phyloP scores from a whole-genome alignment of 1,139 yeast genomes.

The Suhomyces ambrosiae region DNA sequence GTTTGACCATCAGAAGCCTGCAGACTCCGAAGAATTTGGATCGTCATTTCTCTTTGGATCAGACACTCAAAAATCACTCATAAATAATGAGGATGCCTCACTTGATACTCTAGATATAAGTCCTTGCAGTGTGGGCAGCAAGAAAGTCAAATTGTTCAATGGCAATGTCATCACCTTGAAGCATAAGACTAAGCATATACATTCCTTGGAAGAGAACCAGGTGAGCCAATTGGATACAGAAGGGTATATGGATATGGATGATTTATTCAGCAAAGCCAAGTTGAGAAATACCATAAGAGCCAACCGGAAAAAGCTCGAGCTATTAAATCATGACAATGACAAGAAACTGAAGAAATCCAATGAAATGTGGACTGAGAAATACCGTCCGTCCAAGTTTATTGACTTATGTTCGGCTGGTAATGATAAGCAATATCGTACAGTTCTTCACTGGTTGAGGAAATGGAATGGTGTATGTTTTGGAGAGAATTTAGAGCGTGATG shows the following conservation, averaged over 20 bases:
- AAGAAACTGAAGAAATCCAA: slow-evolving; percentile 2
- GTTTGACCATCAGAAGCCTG: slow-evolving; percentile 9
- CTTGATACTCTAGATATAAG: slow-evolving; percentile 1
- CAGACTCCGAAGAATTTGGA: neutral
- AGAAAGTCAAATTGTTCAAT: slow-evolving; percentile 28
- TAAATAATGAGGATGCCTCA: neutral
- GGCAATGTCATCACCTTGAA: slow-evolving; percentile 27
- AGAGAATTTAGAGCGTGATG: slow-evolving; percentile 29
- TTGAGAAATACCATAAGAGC: slow-evolving; percentile 27
- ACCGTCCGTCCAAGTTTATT: slow-evolving; percentile 72
- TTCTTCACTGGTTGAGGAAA: slow-evolving; percentile 76
- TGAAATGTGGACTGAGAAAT: slow-evolving; percentile 75
- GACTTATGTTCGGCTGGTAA: slow-evolving; percentile 72
- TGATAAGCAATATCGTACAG: slow-evolving; percentile 70
- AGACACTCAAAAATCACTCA: neutral
- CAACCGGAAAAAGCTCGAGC: slow-evolving; percentile 17
- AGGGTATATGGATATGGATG: slow-evolving; percentile 33
- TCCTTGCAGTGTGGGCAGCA: slow-evolving; percentile 10
- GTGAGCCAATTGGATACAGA: too few relatives aligned
- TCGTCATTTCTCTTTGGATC: slow-evolving; percentile 10
- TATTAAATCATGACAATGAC: neutral
- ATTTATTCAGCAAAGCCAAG: slow-evolving; percentile 31
- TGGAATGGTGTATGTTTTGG: slow-evolving; percentile 77
- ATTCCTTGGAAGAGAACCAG: slow-evolving; percentile 4
- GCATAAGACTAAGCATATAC: slow-evolving; percentile 16